phyloP scores from a whole-genome alignment of 1,284 basidiomycete species.

The Fomitopsis palustris region DNA sequence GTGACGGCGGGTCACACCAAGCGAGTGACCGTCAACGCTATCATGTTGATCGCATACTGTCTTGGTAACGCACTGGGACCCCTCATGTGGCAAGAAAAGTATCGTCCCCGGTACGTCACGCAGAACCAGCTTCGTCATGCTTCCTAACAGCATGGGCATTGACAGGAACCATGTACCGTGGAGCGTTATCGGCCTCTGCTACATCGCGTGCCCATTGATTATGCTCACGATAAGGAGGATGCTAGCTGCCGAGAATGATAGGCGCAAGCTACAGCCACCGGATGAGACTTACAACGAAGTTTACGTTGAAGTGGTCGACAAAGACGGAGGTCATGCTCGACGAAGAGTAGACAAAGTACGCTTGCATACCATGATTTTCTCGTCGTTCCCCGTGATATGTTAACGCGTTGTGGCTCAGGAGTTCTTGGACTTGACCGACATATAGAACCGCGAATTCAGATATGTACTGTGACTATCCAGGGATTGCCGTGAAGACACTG shows the following conservation, averaged over 20 bases:
- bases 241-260: slow-evolving; percentile 58
- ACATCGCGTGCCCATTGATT: slow-evolving; percentile 41
- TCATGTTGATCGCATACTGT: slow-evolving; percentile 64
- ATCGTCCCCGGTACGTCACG: slow-evolving; percentile 49
- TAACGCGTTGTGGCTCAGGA: slow-evolving; percentile 10
- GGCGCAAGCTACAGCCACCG: slow-evolving; percentile 50
- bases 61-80: slow-evolving; percentile 65
- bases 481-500: too few relatives aligned
- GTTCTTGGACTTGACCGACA: slow-evolving; percentile 25
- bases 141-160: not conserved
- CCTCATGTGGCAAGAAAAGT: slow-evolving; percentile 67
- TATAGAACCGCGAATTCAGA: slow-evolving; percentile 26
- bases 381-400: not conserved
- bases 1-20: slow-evolving; percentile 74
- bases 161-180: slow-evolving; percentile 57
- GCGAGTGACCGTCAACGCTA: slow-evolving; percentile 58
- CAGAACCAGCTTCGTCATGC: not conserved
- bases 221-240: slow-evolving; percentile 48
- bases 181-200: slow-evolving; percentile 57
- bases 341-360: slow-evolving; percentile 58
- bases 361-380: not conserved
- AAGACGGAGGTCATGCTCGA: slow-evolving; percentile 44
- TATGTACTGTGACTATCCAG: slow-evolving; percentile 15
- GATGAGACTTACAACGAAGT: slow-evolving; percentile 57
- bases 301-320: slow-evolving; percentile 46